These are phyloP conservation scores for Chytriomyces sp. DNA, from an alignment of 192 early-diverging fungal genomes.

Conservation along the genomic window DNA sequence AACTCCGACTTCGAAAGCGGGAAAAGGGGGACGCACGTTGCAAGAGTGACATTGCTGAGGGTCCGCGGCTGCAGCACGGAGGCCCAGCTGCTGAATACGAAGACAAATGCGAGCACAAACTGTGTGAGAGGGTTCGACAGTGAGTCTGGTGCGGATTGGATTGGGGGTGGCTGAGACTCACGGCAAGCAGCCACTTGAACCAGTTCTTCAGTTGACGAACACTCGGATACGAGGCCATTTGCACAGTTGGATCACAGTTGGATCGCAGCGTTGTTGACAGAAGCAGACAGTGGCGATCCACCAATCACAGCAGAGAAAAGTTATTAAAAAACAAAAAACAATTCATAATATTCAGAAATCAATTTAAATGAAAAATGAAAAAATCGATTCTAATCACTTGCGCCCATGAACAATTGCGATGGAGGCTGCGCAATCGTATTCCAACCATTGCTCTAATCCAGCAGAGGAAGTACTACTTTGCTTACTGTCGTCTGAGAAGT, in stretches of 20 bases:
- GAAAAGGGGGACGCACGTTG: neutral
- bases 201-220: neutral
- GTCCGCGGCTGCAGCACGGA: slow-evolving; percentile 2
- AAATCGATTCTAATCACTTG: no score
- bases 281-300: no score
- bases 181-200: slow-evolving; percentile 9
- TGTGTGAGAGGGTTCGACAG: neutral
- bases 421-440: neutral
- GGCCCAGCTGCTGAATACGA: slow-evolving; percentile 1
- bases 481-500: neutral
- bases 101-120: slow-evolving; percentile 8
- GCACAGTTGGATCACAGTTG: no score
- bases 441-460: slow-evolving; percentile 12
- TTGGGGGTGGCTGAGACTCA: neutral
- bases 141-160: neutral
- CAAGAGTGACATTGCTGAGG: neutral
- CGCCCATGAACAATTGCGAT: neutral
- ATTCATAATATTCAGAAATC: no score
- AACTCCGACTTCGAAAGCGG: neutral
- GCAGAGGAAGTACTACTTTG: no score
- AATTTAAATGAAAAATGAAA: no score
- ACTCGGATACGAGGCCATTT: no score
- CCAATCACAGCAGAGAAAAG: no score
- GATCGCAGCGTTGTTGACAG: no score
- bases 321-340: no score